A percentile compares a stretch with the other conserved stretches of the same genome.
These are phyloP conservation scores for Skeletonema menzelii DNA, from an alignment of 108 stramenopile genomes.

Conservation along the genomic window DNA sequence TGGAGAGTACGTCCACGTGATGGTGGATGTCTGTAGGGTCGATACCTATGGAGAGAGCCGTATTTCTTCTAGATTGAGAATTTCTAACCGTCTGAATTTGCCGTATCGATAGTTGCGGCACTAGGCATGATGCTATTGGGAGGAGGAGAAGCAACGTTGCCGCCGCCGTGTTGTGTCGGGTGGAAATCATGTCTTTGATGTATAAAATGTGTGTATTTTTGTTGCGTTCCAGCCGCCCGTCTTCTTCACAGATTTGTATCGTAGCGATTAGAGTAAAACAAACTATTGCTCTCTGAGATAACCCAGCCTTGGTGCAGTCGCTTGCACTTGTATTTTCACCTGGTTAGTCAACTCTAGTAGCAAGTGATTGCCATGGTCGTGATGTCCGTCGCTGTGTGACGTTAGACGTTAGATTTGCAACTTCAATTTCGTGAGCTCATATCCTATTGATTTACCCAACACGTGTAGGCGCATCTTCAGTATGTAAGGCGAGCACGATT, in stretches of 20 bases:
- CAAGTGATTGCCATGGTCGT: not conserved
- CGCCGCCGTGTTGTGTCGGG: not conserved
- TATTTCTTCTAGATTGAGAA: not conserved
- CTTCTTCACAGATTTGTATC: not conserved
- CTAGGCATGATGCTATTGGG: slow-evolving; percentile 11
- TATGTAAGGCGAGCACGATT: too few relatives aligned
- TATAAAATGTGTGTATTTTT: not conserved
- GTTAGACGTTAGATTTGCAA: not conserved
- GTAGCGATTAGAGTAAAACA: not conserved
- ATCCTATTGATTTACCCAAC: not conserved
- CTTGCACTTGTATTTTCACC: not conserved
- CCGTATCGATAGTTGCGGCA: slow-evolving; percentile 5
- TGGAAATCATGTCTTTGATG: slow-evolving; percentile 1
- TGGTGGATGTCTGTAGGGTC: slow-evolving; percentile 16
- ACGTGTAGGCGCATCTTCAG: not conserved
- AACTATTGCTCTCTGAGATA: too few relatives aligned
- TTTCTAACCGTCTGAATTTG: slow-evolving; percentile 3
- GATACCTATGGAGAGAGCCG: slow-evolving; percentile 8
- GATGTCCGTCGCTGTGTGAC: not conserved
- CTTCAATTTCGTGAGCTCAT: not conserved
- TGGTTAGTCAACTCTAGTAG: not conserved
- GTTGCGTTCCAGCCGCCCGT: not conserved
- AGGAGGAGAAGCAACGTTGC: slow-evolving; percentile 15
- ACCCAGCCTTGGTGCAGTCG: not conserved
- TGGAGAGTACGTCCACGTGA: slow-evolving; percentile 3